These are phyloP conservation scores for Candida suzukii DNA, from an alignment of 805 yeast species.

Conservation along the genomic window DNA sequence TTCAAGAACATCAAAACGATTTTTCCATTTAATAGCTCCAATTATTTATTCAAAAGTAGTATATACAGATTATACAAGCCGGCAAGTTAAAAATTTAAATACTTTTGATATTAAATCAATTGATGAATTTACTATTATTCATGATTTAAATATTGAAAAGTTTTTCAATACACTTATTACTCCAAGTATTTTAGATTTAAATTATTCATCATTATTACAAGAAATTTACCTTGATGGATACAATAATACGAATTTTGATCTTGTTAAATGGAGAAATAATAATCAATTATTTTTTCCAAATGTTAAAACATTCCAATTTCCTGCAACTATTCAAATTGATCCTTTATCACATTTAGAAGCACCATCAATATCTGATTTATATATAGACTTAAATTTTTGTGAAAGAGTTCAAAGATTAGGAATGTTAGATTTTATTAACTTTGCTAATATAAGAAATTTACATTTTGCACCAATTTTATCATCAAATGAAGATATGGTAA, in stretches of 20 bases:
- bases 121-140: constrained; percentile 11
- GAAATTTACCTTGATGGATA: constrained; percentile 18
- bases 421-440: constrained; percentile 19
- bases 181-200: constrained; percentile 13
- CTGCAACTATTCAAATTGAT: constrained; percentile 10
- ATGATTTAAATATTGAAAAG: constrained; percentile 4
- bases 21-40: constrained; percentile 16
- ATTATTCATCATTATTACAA: constrained; percentile 16
- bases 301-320: constrained; percentile 16
- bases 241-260: constrained; percentile 9
- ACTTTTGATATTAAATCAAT: constrained; percentile 9
- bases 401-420: constrained; percentile 13
- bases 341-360: constrained; percentile 19
- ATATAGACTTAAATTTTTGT: constrained; percentile 23
- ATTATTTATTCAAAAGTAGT: constrained; percentile 15
- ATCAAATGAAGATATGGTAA: constrained; percentile 26
- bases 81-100: constrained; percentile 6
- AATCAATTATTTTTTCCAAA: constrained; percentile 8
- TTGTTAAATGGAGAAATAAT: constrained; percentile 16
- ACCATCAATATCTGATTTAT: constrained; percentile 17
- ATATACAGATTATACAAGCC: constrained; percentile 3
- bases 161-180: constrained; percentile 13
- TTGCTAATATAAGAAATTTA: constrained; percentile 10
- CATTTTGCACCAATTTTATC: constrained; percentile 22
- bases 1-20: constrained; percentile 12